A percentile compares a stretch with the other conserved stretches of the same genome.
phyloP scores from a whole-genome alignment of 1,284 basidiomycete genomes.

The Prillingera fragicola region DNA sequence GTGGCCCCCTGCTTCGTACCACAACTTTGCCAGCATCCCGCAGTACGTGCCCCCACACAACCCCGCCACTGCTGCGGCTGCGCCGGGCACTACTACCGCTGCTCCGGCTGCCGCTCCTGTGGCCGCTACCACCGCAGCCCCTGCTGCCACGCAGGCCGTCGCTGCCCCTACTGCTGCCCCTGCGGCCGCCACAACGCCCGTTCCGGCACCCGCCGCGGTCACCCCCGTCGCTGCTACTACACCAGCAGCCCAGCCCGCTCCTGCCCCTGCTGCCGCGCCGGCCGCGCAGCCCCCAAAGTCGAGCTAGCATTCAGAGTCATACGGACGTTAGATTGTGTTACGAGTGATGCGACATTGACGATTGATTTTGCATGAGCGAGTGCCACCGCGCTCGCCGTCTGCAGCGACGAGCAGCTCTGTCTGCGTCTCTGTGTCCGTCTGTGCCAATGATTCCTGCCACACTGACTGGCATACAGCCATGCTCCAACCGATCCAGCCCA shows the following conservation, averaged over 20 bases:
- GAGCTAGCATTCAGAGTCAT: too few species aligned
- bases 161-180: conserved; percentile 14
- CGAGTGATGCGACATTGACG: too few species aligned
- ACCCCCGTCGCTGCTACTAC: conserved; percentile 13
- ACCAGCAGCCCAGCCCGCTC: conserved; percentile 17
- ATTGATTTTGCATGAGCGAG: too few species aligned
- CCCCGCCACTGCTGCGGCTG: conserved; percentile 3
- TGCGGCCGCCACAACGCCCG: conserved; percentile 11
- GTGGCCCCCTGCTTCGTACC: conserved; percentile 17
- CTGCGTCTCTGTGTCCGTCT: too few species aligned
- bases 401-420: too few species aligned
- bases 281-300: neutral
- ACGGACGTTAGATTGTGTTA: too few species aligned
- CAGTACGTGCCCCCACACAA: conserved; percentile 15
- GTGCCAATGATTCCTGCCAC: too few species aligned
- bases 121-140: conserved; percentile 12
- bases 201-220: conserved; percentile 5
- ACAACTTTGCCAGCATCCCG: conserved; percentile 13
- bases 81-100: conserved; percentile 11
- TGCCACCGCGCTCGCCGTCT: neutral
- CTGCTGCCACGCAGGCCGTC: conserved; percentile 4
- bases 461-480: too few species aligned
- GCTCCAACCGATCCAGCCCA: too few species aligned
- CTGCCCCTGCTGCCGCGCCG: neutral
- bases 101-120: conserved; percentile 14